Base-by-base conservation (phyloP, 805 yeast species). In the Saccharomycopsis amapae region DNA sequence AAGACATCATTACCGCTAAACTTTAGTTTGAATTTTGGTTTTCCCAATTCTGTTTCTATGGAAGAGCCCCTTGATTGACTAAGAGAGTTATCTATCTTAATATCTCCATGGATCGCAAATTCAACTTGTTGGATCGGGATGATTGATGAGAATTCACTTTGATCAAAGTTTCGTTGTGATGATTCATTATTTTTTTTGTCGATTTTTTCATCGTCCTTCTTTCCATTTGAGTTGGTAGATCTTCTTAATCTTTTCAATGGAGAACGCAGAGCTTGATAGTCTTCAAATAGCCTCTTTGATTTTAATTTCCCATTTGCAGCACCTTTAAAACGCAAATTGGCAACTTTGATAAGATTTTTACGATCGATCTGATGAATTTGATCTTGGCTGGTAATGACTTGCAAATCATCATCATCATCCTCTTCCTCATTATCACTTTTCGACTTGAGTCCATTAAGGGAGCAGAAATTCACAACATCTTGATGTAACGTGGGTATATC, bases 1-100 rank as follows among this genome's bases (percentile, higher is more conserved):
- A 79, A 85, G 0, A 86, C 72, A 58, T 85, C 94, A 17, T 65
- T 68, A 1, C 95, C 95, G 2, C 70, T 63, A 3, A 85, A 60
- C 47, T 70, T 65, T 3, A 66, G 44, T 13, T 55, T 55, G 5
- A 58, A 52, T 20, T 45, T 46, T 22, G 60, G 58, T 41, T 50
- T 62, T 10, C 12, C 15, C 9, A 26, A 5, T 66, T 61, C 40
- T 22, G 20, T 17, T n/a, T n/a, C 61, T 6, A 38, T 48, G 4
- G 62, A 46, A 22, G 7, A 15, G 7, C 23, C 5, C 41, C 46
- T n/a, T 45, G 37, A 19, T n/a, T 17, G 7, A 48, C 43, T 28
- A 5, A 52, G 43, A 19, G 35, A 40, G 9, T 60, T 60, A 39
- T 69, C 70, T n/a, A n/a, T n/a, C n/a, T n/a, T n/a, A n/a, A n/a